Percentiles rank a stretch among this genome's conserved stretches.
Evolutionary conservation across 192 early-diverging fungal species (phyloP).

Genomic region (Entomortierella parvispora): DNA sequence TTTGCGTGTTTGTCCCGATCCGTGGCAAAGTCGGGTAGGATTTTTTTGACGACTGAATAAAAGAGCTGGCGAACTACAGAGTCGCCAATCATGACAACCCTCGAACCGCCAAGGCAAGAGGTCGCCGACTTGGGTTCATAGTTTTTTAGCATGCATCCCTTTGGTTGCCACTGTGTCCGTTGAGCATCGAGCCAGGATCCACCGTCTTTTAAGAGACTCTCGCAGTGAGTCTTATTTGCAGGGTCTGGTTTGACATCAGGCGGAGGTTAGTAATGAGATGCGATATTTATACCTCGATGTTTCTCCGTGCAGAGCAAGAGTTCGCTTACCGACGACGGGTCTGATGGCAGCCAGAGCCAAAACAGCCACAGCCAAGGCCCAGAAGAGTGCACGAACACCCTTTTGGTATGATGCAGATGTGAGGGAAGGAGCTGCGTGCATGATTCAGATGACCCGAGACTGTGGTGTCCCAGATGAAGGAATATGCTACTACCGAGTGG

Average conservation of each 20-base stretch:
- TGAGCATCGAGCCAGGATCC: conserved; percentile 61
- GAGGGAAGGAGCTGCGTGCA: neutral
- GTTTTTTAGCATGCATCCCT: conserved; percentile 66
- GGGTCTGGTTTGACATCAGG: conserved; percentile 35
- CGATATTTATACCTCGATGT: neutral
- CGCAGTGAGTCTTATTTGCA: conserved; percentile 51
- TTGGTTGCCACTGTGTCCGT: conserved; percentile 66
- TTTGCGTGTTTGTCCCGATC: conserved; percentile 53
- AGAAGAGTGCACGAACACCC: conserved; percentile 11
- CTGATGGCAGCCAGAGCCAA: conserved; percentile 11
- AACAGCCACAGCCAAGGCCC: conserved; percentile 3
- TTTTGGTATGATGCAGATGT: neutral
- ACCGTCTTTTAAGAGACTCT: conserved; percentile 54
- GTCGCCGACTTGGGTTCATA: conserved; percentile 57
- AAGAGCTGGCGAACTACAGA: conserved; percentile 72
- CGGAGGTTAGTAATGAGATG: neutral
- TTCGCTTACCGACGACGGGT: conserved; percentile 17
- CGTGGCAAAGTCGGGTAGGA: conserved; percentile 48
- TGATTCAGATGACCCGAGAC: neutral
- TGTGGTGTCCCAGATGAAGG: neutral
- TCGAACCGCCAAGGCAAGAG: conserved; percentile 58
- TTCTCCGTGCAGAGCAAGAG: too few relatives aligned
- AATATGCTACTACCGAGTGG: too few relatives aligned
- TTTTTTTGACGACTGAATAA: conserved; percentile 59
- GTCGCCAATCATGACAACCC: conserved; percentile 74